phyloP scores from a whole-genome alignment of 2,329 filamentous ascomycete species.

The Intubia oerlemansii region DNA sequence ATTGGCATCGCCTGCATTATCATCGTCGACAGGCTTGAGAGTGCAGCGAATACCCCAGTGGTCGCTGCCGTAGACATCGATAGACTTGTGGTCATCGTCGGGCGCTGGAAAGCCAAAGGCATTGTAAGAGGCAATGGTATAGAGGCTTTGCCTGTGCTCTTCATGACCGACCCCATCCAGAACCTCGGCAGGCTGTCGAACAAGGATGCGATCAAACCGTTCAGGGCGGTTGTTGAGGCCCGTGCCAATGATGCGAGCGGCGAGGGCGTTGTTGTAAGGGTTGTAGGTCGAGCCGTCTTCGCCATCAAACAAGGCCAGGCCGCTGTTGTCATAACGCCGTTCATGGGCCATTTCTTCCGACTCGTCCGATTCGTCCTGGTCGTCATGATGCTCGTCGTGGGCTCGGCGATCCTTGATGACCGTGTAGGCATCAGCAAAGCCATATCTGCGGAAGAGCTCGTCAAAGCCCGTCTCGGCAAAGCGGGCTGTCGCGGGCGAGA shows the following conservation, averaged over 20 bases:
- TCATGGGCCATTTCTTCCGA: conserved; percentile 3
- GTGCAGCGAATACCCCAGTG: conserved; percentile 35
- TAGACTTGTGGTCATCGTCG: conserved; percentile 3
- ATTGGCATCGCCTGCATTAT: background rate
- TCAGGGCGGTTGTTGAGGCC: conserved; percentile 34
- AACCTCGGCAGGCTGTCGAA: conserved; percentile 13
- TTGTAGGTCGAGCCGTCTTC: conserved; percentile 47
- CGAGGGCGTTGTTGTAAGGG: conserved; percentile 32
- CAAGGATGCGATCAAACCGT: conserved; percentile 41
- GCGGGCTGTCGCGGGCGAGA: conserved; percentile 25
- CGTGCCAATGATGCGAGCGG: conserved; percentile 24
- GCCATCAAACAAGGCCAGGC: conserved; percentile 22
- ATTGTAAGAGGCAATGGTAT: too few species aligned
- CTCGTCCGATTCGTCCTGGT: conserved; percentile 16
- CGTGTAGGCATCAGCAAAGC: conserved; percentile 30
- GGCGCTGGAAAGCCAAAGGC: conserved; percentile 28
- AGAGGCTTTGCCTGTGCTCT: conserved; percentile 14
- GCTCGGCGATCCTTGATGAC: conserved; percentile 15
- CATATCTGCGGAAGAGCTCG: conserved; percentile 19
- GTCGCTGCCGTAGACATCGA: conserved; percentile 22
- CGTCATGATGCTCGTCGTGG: too few species aligned
- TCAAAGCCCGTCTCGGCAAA: conserved; percentile 24
- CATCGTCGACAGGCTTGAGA: conserved; percentile 11
- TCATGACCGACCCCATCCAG: background rate
- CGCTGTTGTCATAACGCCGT: conserved; percentile 7